Conservation (phyloP, 257 asterid species). For the Verbascum thapsus region DNA sequence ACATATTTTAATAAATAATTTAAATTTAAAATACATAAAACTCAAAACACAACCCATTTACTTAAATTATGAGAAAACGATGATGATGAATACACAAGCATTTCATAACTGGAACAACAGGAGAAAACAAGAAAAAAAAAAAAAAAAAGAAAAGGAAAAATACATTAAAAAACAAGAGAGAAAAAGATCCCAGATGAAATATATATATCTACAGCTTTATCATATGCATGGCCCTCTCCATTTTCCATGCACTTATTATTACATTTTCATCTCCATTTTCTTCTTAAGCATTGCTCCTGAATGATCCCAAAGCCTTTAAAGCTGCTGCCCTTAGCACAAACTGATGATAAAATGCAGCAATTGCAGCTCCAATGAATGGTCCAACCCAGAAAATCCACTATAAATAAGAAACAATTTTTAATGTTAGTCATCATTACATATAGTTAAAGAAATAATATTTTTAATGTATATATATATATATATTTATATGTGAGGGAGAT, state of each 20-base stretch:
- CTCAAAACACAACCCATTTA: slow-evolving; percentile 29
- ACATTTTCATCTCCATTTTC: not conserved
- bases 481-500: not conserved
- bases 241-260: not conserved
- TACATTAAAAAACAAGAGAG: slow-evolving; percentile 16
- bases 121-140: too few species aligned
- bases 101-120: not conserved
- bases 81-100: slow-evolving; percentile 20
- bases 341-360: slow-evolving; percentile 48
- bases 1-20: too few species aligned
- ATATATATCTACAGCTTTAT: slow-evolving; percentile 32
- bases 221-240: not conserved
- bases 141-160: not conserved
- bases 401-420: not conserved
- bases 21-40: too few species aligned
- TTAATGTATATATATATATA: too few species aligned
- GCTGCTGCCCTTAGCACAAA: slow-evolving; percentile 43
- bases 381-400: slow-evolving; percentile 63
- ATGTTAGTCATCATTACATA: too few species aligned
- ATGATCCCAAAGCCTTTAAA: slow-evolving; percentile 49
- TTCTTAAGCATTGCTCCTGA: slow-evolving; percentile 47
- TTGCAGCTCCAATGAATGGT: slow-evolving; percentile 50
- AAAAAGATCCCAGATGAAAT: not conserved
- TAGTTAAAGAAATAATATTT: too few species aligned
- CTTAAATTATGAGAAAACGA: slow-evolving; percentile 16